Evolutionary conservation across 176 grass and related monocot species (phyloP).

Genomic region (Saccharum spontaneum): DNA sequence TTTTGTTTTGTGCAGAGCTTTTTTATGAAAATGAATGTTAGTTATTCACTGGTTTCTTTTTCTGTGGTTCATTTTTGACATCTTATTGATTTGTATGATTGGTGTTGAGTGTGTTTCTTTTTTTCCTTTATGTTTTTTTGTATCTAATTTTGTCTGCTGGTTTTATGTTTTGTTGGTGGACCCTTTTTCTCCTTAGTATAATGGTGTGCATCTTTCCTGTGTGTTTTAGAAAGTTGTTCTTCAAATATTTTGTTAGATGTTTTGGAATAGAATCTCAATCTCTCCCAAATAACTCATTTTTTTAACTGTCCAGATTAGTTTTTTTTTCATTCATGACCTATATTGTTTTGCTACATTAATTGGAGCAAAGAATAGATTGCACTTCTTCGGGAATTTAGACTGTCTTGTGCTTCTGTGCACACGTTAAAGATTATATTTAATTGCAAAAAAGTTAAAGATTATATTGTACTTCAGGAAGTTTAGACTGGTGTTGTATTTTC

Average conservation of each 20-base stretch:
- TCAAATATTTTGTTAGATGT: conserved; percentile 9
- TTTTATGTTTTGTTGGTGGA: background rate
- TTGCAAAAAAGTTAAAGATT: background rate
- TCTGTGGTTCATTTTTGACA: background rate
- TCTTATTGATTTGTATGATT: background rate
- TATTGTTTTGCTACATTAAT: conserved; percentile 1
- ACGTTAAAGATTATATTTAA: background rate
- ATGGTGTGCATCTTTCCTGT: background rate
- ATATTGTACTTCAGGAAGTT: background rate
- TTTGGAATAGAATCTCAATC: background rate
- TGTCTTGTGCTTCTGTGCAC: background rate
- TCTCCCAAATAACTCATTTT: conserved; percentile 3
- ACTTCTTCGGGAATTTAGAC: background rate
- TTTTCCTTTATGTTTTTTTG: background rate
- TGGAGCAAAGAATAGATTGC: background rate
- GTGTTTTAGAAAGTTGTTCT: background rate
- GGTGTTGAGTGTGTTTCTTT: background rate
- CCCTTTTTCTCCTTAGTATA: background rate
- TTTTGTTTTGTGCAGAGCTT: conserved; percentile 20
- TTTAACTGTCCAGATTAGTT: background rate
- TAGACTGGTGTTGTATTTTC: background rate
- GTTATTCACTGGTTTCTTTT: background rate
- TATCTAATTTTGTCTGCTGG: background rate
- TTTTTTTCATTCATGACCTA: background rate
- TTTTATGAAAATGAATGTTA: conserved; percentile 17